Percentiles rank a stretch among this genome's conserved stretches.
Conservation (phyloP, 306 rosid genomes). For the Rosa rugosa region DNA sequence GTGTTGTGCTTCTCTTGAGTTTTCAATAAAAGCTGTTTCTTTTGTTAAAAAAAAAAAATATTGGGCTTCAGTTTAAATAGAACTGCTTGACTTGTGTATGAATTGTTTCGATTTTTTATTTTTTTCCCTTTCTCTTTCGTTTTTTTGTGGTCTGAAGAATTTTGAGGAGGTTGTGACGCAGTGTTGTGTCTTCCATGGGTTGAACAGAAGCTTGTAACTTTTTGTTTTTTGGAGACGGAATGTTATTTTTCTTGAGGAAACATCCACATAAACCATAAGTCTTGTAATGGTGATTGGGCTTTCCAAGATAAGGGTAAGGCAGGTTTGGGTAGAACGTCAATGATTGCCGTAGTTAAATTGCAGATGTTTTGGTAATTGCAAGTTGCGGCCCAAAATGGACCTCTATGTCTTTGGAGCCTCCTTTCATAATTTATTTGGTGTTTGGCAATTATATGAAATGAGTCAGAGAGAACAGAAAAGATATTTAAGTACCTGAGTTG, state of each 20-base stretch:
- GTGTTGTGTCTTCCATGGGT: background rate
- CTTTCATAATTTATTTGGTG: background rate
- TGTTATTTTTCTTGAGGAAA: no score
- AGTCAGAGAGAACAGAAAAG: background rate
- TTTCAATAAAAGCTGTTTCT: background rate
- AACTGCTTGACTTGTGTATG: background rate
- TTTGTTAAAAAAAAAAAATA: no score
- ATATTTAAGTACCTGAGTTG: background rate
- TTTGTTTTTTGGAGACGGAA: background rate
- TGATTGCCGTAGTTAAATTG: background rate
- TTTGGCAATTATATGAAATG: background rate
- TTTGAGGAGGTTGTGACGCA: background rate
- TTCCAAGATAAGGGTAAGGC: background rate
- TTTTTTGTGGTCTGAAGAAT: background rate
- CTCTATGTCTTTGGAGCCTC: background rate
- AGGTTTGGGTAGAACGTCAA: background rate
- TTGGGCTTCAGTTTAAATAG: no score
- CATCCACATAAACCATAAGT: no score
- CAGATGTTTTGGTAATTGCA: background rate
- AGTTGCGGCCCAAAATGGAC: background rate
- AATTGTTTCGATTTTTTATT: background rate
- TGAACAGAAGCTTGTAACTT: background rate
- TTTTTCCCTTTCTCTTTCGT: background rate
- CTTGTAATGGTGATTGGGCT: background rate
- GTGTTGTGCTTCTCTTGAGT: background rate